These are phyloP conservation scores for Fusarium torreyae DNA, from an alignment of 2,329 filamentous ascomycete genomes.

Conservation along the genomic window DNA sequence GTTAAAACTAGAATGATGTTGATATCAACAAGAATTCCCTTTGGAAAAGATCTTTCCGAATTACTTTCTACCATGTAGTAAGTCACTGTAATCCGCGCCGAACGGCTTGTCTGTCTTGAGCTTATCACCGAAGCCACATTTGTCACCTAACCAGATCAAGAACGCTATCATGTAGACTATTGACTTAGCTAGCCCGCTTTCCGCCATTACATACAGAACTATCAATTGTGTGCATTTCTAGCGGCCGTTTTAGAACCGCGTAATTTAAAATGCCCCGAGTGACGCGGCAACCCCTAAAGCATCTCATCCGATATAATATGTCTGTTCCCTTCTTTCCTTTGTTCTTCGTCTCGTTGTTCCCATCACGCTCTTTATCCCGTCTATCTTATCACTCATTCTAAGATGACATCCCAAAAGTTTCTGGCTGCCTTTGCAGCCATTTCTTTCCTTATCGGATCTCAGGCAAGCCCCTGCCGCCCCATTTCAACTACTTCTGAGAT, in stretches of 20 bases:
- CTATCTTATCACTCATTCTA: background rate
- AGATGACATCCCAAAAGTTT: background rate
- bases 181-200: too few relatives aligned
- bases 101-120: too few relatives aligned
- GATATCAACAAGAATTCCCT: too few relatives aligned
- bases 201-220: background rate
- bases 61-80: too few relatives aligned
- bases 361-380: background rate
- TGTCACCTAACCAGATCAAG: too few relatives aligned
- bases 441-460: background rate
- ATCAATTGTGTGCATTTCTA: background rate
- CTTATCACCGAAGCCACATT: too few relatives aligned
- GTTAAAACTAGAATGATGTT: too few relatives aligned
- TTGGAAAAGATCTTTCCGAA: too few relatives aligned
- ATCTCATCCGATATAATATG: background rate
- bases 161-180: too few relatives aligned
- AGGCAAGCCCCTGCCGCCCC: background rate
- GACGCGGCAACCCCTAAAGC: background rate
- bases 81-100: too few relatives aligned
- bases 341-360: background rate
- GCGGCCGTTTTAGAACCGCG: background rate
- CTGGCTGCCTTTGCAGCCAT: background rate
- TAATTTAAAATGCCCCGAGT: background rate
- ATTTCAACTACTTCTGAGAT: background rate
- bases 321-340: background rate